Conservation (phyloP, 2,329 filamentous ascomycete species). For the Paraconiothyrium sp. region DNA sequence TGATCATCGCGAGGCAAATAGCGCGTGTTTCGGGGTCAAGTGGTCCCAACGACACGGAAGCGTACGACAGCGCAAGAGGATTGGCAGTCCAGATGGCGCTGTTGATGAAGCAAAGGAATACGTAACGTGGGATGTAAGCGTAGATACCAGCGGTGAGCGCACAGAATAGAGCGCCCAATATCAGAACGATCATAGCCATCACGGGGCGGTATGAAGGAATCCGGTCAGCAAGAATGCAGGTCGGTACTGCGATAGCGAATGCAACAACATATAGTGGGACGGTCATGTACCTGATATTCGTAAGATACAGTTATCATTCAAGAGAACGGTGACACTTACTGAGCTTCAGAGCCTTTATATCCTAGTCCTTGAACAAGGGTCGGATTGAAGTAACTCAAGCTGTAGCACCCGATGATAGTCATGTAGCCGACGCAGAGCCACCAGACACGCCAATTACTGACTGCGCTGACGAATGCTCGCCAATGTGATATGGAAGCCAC, state of each 20-base stretch:
- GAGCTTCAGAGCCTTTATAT: conserved; percentile 31
- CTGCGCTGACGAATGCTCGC: conserved; percentile 31
- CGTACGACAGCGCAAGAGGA: conserved; percentile 33
- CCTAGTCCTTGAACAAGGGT: conserved; percentile 32
- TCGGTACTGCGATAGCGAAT: conserved; percentile 33
- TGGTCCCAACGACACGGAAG: conserved; percentile 30
- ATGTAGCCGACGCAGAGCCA: conserved; percentile 35
- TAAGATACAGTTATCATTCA: background rate
- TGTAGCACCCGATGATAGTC: conserved; percentile 41
- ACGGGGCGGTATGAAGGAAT: conserved; percentile 27
- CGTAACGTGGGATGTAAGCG: conserved; percentile 35
- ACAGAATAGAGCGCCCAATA: conserved; percentile 32
- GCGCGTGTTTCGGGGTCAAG: conserved; percentile 34
- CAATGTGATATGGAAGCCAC: conserved; percentile 30
- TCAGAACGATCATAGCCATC: conserved; percentile 24
- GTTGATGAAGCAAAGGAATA: conserved; percentile 39
- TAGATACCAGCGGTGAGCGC: conserved; percentile 35
- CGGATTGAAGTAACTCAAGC: conserved; percentile 35
- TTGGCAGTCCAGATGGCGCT: conserved; percentile 38
- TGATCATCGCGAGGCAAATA: conserved; percentile 33
- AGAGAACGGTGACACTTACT: conserved; percentile 20
- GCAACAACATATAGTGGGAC: conserved; percentile 35
- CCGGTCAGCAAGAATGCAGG: conserved; percentile 33
- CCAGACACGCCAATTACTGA: conserved; percentile 36
- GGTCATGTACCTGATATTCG: conserved; percentile 28